Evolutionary conservation across 139 green algal species (phyloP).

Genomic region (Asterochloris erici): DNA sequence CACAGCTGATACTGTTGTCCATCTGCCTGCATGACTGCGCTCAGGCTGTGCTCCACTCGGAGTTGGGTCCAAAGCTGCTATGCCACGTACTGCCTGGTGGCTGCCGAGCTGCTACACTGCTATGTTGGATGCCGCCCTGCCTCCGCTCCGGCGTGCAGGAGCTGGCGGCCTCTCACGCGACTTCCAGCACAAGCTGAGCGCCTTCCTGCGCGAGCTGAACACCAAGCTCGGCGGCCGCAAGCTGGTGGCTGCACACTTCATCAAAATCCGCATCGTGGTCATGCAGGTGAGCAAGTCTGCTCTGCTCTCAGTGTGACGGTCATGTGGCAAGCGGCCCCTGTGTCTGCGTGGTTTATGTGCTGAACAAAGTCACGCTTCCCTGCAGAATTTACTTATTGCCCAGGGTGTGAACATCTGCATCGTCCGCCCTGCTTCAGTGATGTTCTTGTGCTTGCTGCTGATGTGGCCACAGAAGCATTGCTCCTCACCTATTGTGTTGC

Average conservation of each 20-base stretch:
- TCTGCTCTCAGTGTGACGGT: background rate
- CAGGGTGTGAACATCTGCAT: background rate
- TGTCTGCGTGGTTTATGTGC: background rate
- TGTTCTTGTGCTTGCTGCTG: background rate
- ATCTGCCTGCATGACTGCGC: background rate
- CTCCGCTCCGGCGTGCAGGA: background rate
- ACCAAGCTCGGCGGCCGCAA: background rate
- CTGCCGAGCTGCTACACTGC: background rate
- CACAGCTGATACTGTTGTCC: background rate
- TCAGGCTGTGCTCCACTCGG: background rate
- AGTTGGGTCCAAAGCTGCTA: background rate
- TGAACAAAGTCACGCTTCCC: background rate
- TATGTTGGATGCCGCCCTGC: background rate
- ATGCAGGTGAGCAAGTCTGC: slow-evolving; percentile 3
- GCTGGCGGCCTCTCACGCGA: background rate
- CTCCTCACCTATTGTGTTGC: no score
- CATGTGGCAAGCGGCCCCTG: background rate
- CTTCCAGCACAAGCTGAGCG: background rate
- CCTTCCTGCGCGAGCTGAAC: slow-evolving; percentile 3
- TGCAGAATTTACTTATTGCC: background rate
- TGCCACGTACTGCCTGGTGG: background rate
- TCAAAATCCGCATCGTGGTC: slow-evolving; percentile 11
- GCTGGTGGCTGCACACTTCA: slow-evolving; percentile 5
- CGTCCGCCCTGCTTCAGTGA: background rate
- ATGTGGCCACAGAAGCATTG: no score